Percentiles rank a stretch among this genome's conserved stretches.
These are phyloP conservation scores for Pseudopyrenochaeta lycopersici DNA, from an alignment of 2,329 filamentous ascomycete genomes.

Conservation along the genomic window DNA sequence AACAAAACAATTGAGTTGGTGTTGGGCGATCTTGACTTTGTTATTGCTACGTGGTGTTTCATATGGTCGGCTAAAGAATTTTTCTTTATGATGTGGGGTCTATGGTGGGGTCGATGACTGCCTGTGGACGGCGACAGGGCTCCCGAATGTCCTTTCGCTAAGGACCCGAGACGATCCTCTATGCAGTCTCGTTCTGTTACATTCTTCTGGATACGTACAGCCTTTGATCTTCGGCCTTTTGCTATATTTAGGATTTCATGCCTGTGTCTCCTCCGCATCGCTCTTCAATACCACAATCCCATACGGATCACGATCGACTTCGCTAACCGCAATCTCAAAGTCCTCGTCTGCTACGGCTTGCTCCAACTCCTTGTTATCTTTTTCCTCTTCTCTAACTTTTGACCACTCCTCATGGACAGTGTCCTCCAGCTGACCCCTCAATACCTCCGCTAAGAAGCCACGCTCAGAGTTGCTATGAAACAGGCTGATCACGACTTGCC, in stretches of 20 bases:
- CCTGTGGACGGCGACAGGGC: background rate
- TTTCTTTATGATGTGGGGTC: background rate
- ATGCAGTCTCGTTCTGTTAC: background rate
- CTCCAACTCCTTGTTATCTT: constrained; percentile 48
- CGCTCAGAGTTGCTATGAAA: constrained; percentile 96
- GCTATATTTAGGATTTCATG: background rate
- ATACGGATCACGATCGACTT: constrained; percentile 87
- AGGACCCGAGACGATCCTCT: background rate
- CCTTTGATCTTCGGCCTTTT: background rate
- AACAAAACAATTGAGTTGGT: too few species aligned
- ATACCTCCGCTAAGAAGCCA: constrained; percentile 76
- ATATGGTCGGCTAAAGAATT: background rate
- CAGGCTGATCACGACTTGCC: constrained; percentile 81
- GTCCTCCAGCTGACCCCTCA: constrained; percentile 71
- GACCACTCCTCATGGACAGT: constrained; percentile 67
- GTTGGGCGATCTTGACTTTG: background rate
- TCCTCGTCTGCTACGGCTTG: constrained; percentile 63
- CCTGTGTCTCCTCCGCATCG: constrained; percentile 11
- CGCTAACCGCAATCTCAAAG: constrained; percentile 76
- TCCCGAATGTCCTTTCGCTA: background rate
- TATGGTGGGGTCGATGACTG: background rate
- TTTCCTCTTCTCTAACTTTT: constrained; percentile 54
- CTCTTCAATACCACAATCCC: constrained; percentile 63
- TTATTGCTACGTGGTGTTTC: background rate
- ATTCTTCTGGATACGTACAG: background rate